Percentiles rank a stretch among this genome's conserved stretches.
Conservation (phyloP, 768 basidiomycete genomes). For the Amanita thiersii region DNA sequence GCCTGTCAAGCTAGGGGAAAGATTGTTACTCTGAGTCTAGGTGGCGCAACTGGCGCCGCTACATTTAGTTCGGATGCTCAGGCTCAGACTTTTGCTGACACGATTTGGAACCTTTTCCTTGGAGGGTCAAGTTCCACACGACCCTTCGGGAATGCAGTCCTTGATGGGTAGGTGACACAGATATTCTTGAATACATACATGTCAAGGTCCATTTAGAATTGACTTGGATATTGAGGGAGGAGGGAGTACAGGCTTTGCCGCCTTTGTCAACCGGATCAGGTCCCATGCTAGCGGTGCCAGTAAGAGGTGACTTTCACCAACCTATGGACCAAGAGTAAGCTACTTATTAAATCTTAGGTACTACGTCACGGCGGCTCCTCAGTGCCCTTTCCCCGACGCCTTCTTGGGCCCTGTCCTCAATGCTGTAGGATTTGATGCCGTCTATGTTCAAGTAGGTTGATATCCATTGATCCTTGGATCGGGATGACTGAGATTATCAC, state of each 20-base stretch:
- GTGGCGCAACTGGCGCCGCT: constrained; percentile 45
- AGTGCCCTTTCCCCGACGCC: constrained; percentile 56
- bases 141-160: constrained; percentile 56
- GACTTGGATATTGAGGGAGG: constrained; percentile 66
- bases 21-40: constrained; percentile 38
- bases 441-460: constrained; percentile 57
- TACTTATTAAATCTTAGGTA: constrained; percentile 26
- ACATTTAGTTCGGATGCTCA: constrained; percentile 43
- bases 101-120: constrained; percentile 63
- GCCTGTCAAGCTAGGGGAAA: constrained; percentile 52
- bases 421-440: constrained; percentile 53
- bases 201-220: constrained; percentile 22
- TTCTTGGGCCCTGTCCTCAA: constrained; percentile 44
- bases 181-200: background rate
- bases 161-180: constrained; percentile 42
- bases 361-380: constrained; percentile 48
- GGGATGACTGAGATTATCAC: constrained; percentile 14
- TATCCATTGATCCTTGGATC: background rate
- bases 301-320: constrained; percentile 30
- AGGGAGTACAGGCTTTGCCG: constrained; percentile 31
- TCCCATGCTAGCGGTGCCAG: constrained; percentile 34
- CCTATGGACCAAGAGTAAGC: background rate
- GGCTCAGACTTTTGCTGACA: constrained; percentile 44
- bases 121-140: constrained; percentile 49
- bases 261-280: constrained; percentile 39